These are phyloP conservation scores for Cladophialophora carrionii DNA, from an alignment of 2,329 filamentous ascomycete genomes.

Conservation along the genomic window DNA sequence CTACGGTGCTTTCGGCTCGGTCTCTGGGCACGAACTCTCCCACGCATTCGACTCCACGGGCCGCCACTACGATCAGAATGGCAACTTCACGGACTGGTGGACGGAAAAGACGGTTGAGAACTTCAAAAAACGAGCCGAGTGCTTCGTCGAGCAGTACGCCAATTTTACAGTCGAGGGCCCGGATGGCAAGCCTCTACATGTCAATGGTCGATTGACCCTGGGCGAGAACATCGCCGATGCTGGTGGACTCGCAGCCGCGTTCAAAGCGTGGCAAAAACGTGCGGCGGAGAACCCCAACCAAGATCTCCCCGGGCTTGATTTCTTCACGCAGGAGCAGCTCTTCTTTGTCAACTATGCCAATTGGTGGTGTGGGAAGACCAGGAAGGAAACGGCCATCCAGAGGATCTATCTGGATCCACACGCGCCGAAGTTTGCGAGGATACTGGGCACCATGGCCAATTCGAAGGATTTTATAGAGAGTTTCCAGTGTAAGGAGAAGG, in stretches of 20 bases:
- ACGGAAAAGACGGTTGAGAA: conserved; percentile 60
- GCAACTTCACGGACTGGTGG: conserved; percentile 70
- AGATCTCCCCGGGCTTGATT: conserved; percentile 62
- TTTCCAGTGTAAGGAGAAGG: conserved; percentile 66
- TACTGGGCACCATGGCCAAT: conserved; percentile 67
- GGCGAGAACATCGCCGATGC: conserved; percentile 74
- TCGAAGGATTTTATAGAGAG: conserved; percentile 68
- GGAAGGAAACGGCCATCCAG: conserved; percentile 61
- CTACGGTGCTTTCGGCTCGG: conserved; percentile 70
- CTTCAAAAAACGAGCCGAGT: conserved; percentile 64
- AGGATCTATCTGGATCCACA: conserved; percentile 67
- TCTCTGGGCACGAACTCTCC: conserved; percentile 70
- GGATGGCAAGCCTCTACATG: conserved; percentile 59
- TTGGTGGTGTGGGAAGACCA: conserved; percentile 68
- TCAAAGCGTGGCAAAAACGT: conserved; percentile 66
- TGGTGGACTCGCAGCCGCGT: conserved; percentile 66
- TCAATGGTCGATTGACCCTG: conserved; percentile 66
- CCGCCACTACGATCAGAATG: conserved; percentile 66
- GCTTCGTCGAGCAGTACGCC: conserved; percentile 69
- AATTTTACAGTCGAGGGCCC: conserved; percentile 63
- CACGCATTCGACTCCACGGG: conserved; percentile 72
- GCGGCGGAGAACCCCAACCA: conserved; percentile 56
- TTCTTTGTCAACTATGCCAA: conserved; percentile 70
- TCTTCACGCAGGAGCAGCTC: conserved; percentile 68
- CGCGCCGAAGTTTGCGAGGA: conserved; percentile 65